Evolutionary conservation across 2,329 filamentous ascomycete species (phyloP), one percentile per base, ranked within the genome.

Genomic region (Diaporthe ilicicola): DNA sequence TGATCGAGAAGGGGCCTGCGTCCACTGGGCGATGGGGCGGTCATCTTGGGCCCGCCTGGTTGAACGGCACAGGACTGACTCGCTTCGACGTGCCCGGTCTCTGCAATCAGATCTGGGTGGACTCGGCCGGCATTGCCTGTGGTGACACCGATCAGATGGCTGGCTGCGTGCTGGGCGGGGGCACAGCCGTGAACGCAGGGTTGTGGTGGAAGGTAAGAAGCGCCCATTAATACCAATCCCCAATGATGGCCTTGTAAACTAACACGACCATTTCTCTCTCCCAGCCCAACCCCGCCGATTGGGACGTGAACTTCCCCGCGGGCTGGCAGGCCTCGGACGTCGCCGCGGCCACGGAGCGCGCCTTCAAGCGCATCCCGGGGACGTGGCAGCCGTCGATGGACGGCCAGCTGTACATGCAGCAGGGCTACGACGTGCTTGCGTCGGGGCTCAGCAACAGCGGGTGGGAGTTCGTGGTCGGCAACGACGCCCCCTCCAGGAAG

Each of bases 281-380:
- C 6, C 34, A 59, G 82, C 87, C 92, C 0, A 88, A 90, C 73
- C 84, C 87, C 4, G 78, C 82, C 12, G 92, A 94, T 77, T 94
- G 92, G 84, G 90, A 94, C 77, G 85, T 88, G 78, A 92, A 92
- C 79, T 94, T 93, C 82, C 92, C 92, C 0, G 74, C 82, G 2
- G 92, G 92, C 37, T 94, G 92, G 92, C 90, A 92, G 79, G 85
- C 89, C 24, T 78, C 81, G 4, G 91, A 94, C 75, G 87, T 94
- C 77, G 81, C 82, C 71, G 78, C 82, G 29, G 88, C 92, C 1
- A 88, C 90, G 7, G 81, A 87, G 32, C 86, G 89, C 59, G 88
- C 91, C 8, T 94, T 93, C 78, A 81, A 84, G 48, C 87, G 91
- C n/a, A 94, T 93, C 73, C 91, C 91, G 0, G 92, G 91, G 39